Evolutionary conservation across 2,329 filamentous ascomycete genomes (phyloP), one percentile per base, ranked within the genome.

Genomic region (Cladosporium cucumerinum): DNA sequence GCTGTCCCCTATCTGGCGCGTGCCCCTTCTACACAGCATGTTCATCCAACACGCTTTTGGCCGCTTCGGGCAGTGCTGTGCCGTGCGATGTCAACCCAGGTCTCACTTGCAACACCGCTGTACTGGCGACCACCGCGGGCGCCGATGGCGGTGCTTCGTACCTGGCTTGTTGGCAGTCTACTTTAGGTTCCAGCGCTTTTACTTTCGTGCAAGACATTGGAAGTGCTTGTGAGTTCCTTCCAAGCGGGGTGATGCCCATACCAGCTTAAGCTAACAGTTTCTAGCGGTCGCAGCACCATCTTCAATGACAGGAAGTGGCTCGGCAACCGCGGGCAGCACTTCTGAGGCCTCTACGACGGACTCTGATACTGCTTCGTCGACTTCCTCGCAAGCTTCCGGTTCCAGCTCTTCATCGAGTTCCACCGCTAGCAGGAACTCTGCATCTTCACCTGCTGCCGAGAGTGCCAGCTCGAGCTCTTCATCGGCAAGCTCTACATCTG

Each of bases 91-190:
- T 48, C 34, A 21, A 57, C 26, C 32, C 61, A 25, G 51, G 25
- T 7, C 43, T 63, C 7, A 46, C 61, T 1, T 63, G 61, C 51
- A 63, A 63, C n/a, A 63, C 61, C 5, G 61, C 46, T n/a, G 26
- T 54, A 32, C 36, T 63, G 5, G 36, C 54, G 32, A 23, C 54
- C 11, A 32, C 61, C 14, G 36, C 51, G 5, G 36, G 23, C 16
- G 34, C 39, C 18, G 60, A 43, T 30, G n/a, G 25, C 14, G 21
- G 39, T 28, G 26, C 49, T 28, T 63, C 61, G 10, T 63, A 63
- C 12, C 26, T 63, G 16, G 61, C 61, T 43, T 63, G 61, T 28
- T 63, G 61, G 61, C 61, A 63, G 61, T 39, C 61, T 5, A 52
- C 61, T 5, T n/a, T 63, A 16, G 61, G 61, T 21, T 57, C 51